Conservation (phyloP, 2,329 filamentous ascomycete genomes). For the Rugonectria rugulosa region DNA sequence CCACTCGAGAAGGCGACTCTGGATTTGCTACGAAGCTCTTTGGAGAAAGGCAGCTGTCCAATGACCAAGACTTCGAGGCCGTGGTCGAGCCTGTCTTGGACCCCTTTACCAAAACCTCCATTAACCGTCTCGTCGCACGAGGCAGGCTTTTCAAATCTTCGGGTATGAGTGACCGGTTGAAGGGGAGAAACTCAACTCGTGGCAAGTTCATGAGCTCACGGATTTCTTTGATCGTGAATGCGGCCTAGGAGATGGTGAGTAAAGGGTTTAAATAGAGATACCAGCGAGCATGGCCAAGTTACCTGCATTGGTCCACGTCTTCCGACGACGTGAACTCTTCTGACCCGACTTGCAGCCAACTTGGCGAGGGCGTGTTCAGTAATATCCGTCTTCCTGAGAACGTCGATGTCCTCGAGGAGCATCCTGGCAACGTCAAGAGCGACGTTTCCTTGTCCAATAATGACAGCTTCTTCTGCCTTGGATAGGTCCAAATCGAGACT, state of each 20-base stretch:
- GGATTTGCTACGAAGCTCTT: constrained; percentile 66
- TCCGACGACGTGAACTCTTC: constrained; percentile 85
- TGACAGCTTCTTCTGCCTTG: constrained; percentile 79
- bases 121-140: constrained; percentile 77
- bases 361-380: constrained; percentile 81
- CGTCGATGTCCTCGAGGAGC: constrained; percentile 77
- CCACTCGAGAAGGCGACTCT: constrained; percentile 58
- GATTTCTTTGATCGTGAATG: constrained; percentile 95
- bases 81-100: constrained; percentile 59
- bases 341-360: constrained; percentile 76
- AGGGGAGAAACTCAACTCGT: constrained; percentile 73
- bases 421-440: constrained; percentile 93
- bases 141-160: constrained; percentile 72
- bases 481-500: constrained; percentile 76
- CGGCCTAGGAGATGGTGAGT: constrained; percentile 62
- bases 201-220: constrained; percentile 85
- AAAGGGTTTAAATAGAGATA: neutral
- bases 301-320: constrained; percentile 89
- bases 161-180: constrained; percentile 73
- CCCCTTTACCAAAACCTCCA: constrained; percentile 82
- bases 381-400: constrained; percentile 85
- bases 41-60: constrained; percentile 87
- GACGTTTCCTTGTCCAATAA: constrained; percentile 96
- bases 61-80: constrained; percentile 76
- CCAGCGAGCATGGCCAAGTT: constrained; percentile 25